A percentile compares a stretch with the other conserved stretches of the same genome.
Conservation (phyloP, 2,329 filamentous ascomycete species). For the Colletotrichum tropicicola region DNA sequence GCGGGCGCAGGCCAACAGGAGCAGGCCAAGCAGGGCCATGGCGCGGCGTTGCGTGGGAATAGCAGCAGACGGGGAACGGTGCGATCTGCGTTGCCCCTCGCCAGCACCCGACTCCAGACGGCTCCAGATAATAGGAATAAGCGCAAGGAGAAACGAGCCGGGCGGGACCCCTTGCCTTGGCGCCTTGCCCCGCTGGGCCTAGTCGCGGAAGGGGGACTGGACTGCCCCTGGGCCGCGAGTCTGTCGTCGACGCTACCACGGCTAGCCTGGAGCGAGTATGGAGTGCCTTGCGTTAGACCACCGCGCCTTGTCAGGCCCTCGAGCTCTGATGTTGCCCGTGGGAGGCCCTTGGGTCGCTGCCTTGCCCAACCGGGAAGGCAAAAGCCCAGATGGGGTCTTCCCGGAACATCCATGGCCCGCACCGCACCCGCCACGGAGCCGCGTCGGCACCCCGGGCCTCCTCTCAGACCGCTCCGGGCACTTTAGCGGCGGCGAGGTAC, state of each 20-base stretch:
- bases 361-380: too few species aligned
- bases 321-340: too few species aligned
- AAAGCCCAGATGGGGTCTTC: too few species aligned
- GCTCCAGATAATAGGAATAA: constrained; percentile 20
- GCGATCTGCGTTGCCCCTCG: constrained; percentile 1
- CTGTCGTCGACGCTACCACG: background rate
- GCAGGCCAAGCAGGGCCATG: constrained; percentile 17
- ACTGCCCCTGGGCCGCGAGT: background rate
- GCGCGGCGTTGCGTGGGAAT: background rate
- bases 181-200: background rate
- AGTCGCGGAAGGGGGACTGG: background rate
- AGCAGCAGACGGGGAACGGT: constrained; percentile 6
- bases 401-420: constrained; percentile 21
- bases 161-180: constrained; percentile 1
- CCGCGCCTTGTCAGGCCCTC: background rate
- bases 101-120: background rate
- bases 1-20: too few species aligned
- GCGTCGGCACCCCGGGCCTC: background rate
- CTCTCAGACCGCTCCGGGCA: background rate
- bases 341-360: too few species aligned
- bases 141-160: constrained; percentile 14
- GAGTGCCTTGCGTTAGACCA: constrained; percentile 5
- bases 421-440: background rate
- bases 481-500: background rate
- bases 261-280: background rate